phyloP scores from a whole-genome alignment of 2,329 filamentous ascomycete genomes.

The Trichoderma semiorbis region DNA sequence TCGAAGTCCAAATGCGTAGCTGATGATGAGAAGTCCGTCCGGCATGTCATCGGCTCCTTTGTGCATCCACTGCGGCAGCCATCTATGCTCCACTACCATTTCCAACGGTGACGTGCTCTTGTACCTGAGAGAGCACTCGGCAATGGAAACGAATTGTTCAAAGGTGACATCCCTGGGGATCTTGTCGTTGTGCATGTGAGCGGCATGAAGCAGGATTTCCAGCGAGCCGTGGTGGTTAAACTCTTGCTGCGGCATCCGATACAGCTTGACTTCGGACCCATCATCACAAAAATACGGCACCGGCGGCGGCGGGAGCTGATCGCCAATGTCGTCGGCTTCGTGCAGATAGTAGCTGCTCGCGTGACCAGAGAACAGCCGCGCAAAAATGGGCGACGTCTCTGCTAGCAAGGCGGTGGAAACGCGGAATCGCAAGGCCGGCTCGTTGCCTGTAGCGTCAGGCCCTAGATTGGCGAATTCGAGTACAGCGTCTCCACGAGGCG shows the following conservation, averaged over 20 bases:
- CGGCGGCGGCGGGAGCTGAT: constrained; percentile 35
- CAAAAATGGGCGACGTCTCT: constrained; percentile 51
- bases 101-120: constrained; percentile 51
- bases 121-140: constrained; percentile 49
- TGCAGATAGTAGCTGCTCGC: constrained; percentile 30
- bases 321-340: constrained; percentile 37
- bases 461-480: constrained; percentile 49
- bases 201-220: constrained; percentile 48
- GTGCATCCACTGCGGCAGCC: constrained; percentile 52
- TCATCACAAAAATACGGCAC: constrained; percentile 40
- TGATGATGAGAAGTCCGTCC: constrained; percentile 49
- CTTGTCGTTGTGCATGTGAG: constrained; percentile 46
- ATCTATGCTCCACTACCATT: constrained; percentile 47
- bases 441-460: constrained; percentile 29
- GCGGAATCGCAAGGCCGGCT: constrained; percentile 46
- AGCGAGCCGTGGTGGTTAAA: constrained; percentile 40
- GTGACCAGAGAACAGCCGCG: constrained; percentile 42
- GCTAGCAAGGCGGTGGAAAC: constrained; percentile 50
- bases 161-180: constrained; percentile 47
- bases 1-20: constrained; percentile 50
- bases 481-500: constrained; percentile 46
- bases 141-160: constrained; percentile 49
- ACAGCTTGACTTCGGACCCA: constrained; percentile 44
- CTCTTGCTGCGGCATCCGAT: constrained; percentile 52
- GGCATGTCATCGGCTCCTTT: constrained; percentile 46